Base-by-base conservation (phyloP, 768 basidiomycete species). In the Podaxis rugospora region DNA sequence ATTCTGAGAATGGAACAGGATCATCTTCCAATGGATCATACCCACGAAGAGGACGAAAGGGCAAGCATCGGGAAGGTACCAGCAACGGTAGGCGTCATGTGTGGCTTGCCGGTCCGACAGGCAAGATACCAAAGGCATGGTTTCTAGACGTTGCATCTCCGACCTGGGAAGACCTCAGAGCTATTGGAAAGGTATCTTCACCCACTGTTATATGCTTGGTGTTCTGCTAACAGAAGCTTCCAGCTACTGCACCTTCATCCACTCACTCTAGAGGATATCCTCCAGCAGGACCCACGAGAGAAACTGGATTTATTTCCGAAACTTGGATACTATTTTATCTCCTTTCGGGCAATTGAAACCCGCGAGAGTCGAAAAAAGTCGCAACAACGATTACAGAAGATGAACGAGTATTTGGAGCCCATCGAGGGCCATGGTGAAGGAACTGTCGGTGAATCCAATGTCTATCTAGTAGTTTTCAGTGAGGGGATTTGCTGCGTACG, bases 311-410 rank as follows among this genome's bases (percentile, higher is more conserved):
- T 87, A 18, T 96, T 95, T 69, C 84, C 90, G 0, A 86, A 83
- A 65, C 81, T 98, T 13, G 95, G 94, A 1, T 98, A 98, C 73
- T 93, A 95, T 70, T 93, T 98, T 67, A 78, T 96, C 58, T 89
- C 89, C 18, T 93, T 95, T 66, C 83, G 91, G 50, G 88, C 93
- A 1, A 83, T 95, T 54, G 92, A 94, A 66, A 82, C 80, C 63
- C 71, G 76, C 62, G 74, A 72, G 42, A 75, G 78, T 1, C 72
- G 76, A 52, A 76, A 81, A 32, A 76, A 72, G 50, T 57, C 78
- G 49, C 76, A 73, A 42, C 71, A 70, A 36, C 69, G 70, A 64
- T 59, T 70, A 65, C 63, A 69, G 68, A 51, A 73, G 64, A 64
- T 67, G 51, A 68, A 70, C 52, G 64, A 61, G 60, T 39, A 58